Evolutionary conservation across 192 early-diverging fungal species (phyloP).

Genomic region (Endogone sp.): DNA sequence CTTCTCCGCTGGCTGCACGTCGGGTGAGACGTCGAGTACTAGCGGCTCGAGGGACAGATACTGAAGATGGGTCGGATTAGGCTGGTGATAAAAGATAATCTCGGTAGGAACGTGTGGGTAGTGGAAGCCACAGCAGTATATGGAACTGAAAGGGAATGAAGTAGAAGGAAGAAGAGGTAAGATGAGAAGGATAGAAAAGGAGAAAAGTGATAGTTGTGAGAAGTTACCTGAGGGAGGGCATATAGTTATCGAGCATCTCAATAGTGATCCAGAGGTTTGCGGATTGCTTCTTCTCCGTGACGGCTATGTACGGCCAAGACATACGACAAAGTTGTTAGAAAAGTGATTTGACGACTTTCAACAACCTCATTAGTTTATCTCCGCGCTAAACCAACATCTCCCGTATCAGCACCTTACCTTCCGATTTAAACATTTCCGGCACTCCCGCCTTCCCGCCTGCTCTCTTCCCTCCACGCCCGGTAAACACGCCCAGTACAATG

Average conservation of each 20-base stretch:
- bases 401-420: constrained; percentile 16
- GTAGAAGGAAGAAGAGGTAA: no score
- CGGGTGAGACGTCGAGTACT: constrained; percentile 64
- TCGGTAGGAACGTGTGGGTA: neutral
- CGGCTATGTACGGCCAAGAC: no score
- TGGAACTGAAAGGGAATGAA: neutral
- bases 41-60: constrained; percentile 66
- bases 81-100: constrained; percentile 53
- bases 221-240: neutral
- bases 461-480: neutral
- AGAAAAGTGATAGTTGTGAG: neutral
- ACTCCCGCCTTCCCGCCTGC: neutral
- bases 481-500: constrained; percentile 18
- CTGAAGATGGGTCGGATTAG: constrained; percentile 54
- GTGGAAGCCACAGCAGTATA: neutral
- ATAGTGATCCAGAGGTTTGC: neutral
- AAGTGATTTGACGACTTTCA: no score
- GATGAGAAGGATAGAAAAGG: neutral
- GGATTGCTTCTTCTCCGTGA: neutral
- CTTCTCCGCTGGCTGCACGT: no score
- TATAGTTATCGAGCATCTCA: neutral
- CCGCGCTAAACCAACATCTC: no score
- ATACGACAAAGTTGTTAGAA: no score
- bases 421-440: constrained; percentile 4
- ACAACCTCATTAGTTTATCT: no score